A percentile compares a stretch with the other conserved stretches of the same genome.
phyloP scores from a whole-genome alignment of 176 grass and related monocot genomes.

The Hsuehochloa calcarea region DNA sequence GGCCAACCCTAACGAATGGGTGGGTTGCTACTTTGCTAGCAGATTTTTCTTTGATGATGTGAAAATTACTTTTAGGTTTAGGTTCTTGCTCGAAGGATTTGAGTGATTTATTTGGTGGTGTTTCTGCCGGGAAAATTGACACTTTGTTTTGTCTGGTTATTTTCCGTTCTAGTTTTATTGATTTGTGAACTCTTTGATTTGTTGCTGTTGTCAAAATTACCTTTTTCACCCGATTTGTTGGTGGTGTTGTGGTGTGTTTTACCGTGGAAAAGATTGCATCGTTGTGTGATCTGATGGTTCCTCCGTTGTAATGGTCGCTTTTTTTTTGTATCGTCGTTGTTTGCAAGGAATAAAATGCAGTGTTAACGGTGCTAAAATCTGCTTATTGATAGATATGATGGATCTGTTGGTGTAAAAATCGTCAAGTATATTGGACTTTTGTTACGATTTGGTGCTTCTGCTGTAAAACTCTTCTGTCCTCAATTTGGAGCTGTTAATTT shows the following conservation, averaged over 20 bases:
- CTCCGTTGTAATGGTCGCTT: background rate
- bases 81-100: background rate
- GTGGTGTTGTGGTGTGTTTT: background rate
- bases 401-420: background rate
- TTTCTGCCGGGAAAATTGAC: background rate
- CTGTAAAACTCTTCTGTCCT: background rate
- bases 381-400: background rate
- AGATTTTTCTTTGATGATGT: background rate
- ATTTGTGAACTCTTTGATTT: background rate
- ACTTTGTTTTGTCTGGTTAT: background rate
- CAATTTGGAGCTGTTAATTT: conserved; percentile 4
- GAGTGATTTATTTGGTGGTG: conserved; percentile 9
- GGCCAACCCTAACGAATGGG: conserved; percentile 74
- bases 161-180: background rate
- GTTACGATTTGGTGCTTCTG: background rate
- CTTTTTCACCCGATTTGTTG: background rate
- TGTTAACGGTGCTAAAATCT: background rate
- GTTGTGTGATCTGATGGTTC: conserved; percentile 14
- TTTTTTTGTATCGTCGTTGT: background rate
- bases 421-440: background rate
- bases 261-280: background rate
- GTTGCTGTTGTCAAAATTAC: background rate
- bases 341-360: background rate
- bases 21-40: conserved; percentile 5
- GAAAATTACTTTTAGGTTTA: background rate